phyloP scores from a whole-genome alignment of 2,329 filamentous ascomycete species.

The Fusarium sp. region DNA sequence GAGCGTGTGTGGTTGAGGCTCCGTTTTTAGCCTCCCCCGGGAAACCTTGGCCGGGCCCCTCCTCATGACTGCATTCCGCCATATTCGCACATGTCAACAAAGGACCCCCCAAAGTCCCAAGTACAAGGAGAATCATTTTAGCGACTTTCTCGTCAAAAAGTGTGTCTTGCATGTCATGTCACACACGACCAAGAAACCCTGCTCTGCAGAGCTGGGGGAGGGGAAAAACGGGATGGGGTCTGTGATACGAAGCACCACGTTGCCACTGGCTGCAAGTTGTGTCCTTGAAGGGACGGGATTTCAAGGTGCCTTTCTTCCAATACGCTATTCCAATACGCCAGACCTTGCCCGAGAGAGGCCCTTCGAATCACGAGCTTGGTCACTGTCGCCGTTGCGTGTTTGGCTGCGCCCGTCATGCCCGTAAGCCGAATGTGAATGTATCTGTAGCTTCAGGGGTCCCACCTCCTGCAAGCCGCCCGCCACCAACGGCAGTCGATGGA shows the following conservation, averaged over 20 bases:
- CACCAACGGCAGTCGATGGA: slow-evolving; percentile 23
- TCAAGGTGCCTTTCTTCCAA: not conserved
- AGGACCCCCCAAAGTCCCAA: not conserved
- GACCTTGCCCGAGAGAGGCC: not conserved
- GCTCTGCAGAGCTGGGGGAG: slow-evolving; percentile 6
- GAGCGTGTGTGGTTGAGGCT: slow-evolving; percentile 28
- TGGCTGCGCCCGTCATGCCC: slow-evolving; percentile 6
- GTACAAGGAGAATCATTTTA: not conserved
- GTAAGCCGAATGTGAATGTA: slow-evolving; percentile 6
- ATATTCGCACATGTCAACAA: slow-evolving; percentile 27
- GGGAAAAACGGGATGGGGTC: not conserved
- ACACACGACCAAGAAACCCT: not conserved
- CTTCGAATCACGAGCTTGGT: slow-evolving; percentile 24
- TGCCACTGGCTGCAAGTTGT: slow-evolving; percentile 9
- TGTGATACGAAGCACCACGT: slow-evolving; percentile 27
- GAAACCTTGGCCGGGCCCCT: not conserved
- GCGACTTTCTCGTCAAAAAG: slow-evolving; percentile 24
- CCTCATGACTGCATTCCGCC: slow-evolving; percentile 6
- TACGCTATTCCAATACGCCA: not conserved
- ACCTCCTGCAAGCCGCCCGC: slow-evolving; percentile 36
- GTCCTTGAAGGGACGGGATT: not conserved
- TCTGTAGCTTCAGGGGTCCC: slow-evolving; percentile 29
- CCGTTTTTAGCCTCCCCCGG: slow-evolving; percentile 2
- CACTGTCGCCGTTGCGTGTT: slow-evolving; percentile 23
- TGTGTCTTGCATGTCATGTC: slow-evolving; percentile 17